Evolutionary conservation across 257 asterid species (phyloP).

Genomic region (Nicotiana sylvestris): DNA sequence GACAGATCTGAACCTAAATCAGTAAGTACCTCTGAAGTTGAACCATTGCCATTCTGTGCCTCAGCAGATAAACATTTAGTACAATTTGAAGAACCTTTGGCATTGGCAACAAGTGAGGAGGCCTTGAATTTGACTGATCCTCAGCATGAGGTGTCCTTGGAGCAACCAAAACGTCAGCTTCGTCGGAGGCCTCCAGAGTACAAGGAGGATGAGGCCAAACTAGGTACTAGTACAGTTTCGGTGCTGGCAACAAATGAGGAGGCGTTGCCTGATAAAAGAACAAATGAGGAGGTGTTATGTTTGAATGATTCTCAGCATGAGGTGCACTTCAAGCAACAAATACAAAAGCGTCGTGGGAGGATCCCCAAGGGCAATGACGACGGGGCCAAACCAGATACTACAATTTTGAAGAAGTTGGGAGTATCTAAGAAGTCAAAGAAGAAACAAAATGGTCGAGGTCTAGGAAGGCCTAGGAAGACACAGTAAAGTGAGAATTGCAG

Average conservation of each 20-base stretch:
- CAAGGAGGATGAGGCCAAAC: neutral
- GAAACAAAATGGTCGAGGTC: constrained; percentile 2
- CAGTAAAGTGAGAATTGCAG: neutral
- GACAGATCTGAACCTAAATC: constrained; percentile 4
- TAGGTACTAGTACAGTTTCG: neutral
- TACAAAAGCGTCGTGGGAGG: constrained; percentile 15
- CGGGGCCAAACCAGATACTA: neutral
- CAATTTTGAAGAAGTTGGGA: neutral
- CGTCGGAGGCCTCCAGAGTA: neutral
- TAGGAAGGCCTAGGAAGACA: constrained; percentile 15
- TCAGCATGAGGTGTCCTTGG: constrained; percentile 6
- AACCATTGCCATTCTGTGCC: neutral
- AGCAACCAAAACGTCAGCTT: neutral
- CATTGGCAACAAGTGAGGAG: neutral
- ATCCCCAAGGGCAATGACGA: constrained; percentile 10
- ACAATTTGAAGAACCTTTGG: neutral
- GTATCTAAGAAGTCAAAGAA: neutral
- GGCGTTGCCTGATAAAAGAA: neutral
- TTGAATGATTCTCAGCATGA: neutral
- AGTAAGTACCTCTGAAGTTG: neutral
- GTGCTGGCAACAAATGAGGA: neutral
- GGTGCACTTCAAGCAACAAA: constrained; percentile 6
- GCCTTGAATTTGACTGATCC: neutral
- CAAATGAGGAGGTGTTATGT: neutral
- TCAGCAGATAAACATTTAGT: neutral